Conservation (phyloP, 768 basidiomycete genomes). For the Mycena vulgaris region DNA sequence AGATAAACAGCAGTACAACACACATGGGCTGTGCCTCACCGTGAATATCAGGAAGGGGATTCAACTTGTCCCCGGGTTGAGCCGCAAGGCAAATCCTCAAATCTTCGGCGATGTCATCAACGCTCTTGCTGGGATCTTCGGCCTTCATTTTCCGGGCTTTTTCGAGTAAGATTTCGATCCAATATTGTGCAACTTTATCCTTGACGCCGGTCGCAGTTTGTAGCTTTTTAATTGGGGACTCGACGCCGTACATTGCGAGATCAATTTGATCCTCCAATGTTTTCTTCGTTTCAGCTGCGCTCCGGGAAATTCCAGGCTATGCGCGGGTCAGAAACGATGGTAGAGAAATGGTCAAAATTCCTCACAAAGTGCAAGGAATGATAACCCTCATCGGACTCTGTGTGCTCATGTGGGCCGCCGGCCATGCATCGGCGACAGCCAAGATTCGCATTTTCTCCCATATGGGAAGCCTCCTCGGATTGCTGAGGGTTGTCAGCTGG, state of each 20-base stretch:
- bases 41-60: background rate
- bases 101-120: background rate
- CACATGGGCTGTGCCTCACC: no score
- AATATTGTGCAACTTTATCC: conserved; percentile 17
- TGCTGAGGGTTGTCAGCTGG: conserved; percentile 42
- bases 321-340: background rate
- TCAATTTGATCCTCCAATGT: conserved; percentile 5
- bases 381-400: conserved; percentile 29
- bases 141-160: background rate
- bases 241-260: conserved; percentile 4
- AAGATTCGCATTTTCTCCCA: conserved; percentile 28
- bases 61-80: conserved; percentile 3
- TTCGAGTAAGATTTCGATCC: conserved; percentile 16
- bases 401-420: conserved; percentile 22
- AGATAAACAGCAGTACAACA: no score
- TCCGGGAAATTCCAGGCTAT: conserved; percentile 16
- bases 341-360: background rate
- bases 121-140: background rate
- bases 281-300: conserved; percentile 4
- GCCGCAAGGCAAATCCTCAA: background rate
- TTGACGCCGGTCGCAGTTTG: conserved; percentile 8
- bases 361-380: conserved; percentile 2
- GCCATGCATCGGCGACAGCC: conserved; percentile 32
- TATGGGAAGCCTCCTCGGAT: conserved; percentile 38
- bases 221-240: background rate